phyloP scores from a whole-genome alignment of 2,329 filamentous ascomycete genomes.

The Pseudonectria buxi region DNA sequence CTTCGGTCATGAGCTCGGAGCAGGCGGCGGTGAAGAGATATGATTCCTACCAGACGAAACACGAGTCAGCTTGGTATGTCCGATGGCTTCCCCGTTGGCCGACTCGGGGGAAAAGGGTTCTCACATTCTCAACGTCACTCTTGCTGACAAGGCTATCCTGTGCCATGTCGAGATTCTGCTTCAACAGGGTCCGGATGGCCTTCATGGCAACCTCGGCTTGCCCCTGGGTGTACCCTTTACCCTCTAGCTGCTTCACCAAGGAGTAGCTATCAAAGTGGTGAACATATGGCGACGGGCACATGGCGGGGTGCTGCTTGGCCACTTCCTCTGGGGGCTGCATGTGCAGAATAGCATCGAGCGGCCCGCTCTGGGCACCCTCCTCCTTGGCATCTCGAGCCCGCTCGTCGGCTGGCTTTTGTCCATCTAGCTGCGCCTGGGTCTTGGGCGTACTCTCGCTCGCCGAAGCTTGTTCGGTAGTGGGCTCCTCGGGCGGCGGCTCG shows the following conservation, averaged over 20 bases:
- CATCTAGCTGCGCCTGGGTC: conserved; percentile 3
- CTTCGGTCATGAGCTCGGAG: conserved; percentile 81
- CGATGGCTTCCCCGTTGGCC: background rate
- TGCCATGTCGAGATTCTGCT: conserved; percentile 73
- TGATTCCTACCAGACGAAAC: conserved; percentile 54
- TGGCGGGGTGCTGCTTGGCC: conserved; percentile 53
- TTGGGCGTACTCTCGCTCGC: conserved; percentile 7
- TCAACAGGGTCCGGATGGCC: conserved; percentile 70
- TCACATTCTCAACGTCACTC: conserved; percentile 78
- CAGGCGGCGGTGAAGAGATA: conserved; percentile 94
- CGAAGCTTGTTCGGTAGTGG: conserved; percentile 1
- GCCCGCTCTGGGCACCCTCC: conserved; percentile 37
- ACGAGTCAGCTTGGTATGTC: too few relatives aligned
- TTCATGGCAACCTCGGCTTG: conserved; percentile 91
- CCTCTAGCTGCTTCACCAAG: conserved; percentile 72
- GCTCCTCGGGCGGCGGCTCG: too few relatives aligned
- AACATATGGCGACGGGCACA: conserved; percentile 70
- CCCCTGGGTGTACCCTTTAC: conserved; percentile 62
- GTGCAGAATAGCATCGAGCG: conserved; percentile 45
- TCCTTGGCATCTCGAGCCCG: conserved; percentile 25
- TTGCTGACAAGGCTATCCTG: conserved; percentile 78
- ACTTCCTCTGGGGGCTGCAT: conserved; percentile 37
- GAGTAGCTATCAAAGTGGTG: conserved; percentile 97
- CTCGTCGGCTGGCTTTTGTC: conserved; percentile 10
- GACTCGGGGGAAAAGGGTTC: too few relatives aligned